These are phyloP conservation scores for Penicillium longicatenatum DNA, from an alignment of 495 filamentous ascomycete species.

Conservation along the genomic window DNA sequence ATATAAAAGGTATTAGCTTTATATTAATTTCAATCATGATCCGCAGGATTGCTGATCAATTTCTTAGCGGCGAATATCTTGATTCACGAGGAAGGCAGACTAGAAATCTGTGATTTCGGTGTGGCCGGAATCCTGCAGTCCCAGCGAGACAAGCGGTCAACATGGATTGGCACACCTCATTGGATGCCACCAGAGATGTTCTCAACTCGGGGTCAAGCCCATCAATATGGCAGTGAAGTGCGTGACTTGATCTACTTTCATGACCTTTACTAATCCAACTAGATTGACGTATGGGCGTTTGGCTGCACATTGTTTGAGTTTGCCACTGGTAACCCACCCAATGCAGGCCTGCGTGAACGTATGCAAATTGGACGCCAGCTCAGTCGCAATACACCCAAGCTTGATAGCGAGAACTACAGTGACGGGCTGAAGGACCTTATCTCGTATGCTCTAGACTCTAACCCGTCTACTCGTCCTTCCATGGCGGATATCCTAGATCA, in stretches of 20 bases:
- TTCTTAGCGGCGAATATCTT: constrained; percentile 80
- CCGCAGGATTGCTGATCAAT: neutral
- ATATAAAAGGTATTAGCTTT: constrained; percentile 74
- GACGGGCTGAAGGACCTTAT: constrained; percentile 73
- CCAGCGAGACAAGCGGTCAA: constrained; percentile 81
- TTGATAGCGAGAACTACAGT: constrained; percentile 78
- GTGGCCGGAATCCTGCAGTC: constrained; percentile 86
- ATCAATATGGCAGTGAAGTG: constrained; percentile 62
- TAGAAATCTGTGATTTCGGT: constrained; percentile 96
- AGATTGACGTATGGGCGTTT: constrained; percentile 95
- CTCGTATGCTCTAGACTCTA: constrained; percentile 73
- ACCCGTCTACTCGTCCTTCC: constrained; percentile 73
- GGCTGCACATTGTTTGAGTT: constrained; percentile 90
- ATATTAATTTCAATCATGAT: too few relatives aligned
- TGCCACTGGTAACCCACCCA: constrained; percentile 84
- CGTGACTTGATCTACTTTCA: neutral
- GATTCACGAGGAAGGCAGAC: constrained; percentile 79
- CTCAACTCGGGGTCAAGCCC: constrained; percentile 38
- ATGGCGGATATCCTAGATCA: constrained; percentile 52
- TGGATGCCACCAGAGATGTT: constrained; percentile 97
- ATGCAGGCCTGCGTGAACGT: constrained; percentile 48
- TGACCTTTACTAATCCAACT: constrained; percentile 19
- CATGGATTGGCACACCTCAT: constrained; percentile 91
- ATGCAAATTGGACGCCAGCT: constrained; percentile 64
- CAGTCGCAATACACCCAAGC: constrained; percentile 59